Conservation (phyloP, 2,329 filamentous ascomycete species). For the Emmonsiellopsis sp. region DNA sequence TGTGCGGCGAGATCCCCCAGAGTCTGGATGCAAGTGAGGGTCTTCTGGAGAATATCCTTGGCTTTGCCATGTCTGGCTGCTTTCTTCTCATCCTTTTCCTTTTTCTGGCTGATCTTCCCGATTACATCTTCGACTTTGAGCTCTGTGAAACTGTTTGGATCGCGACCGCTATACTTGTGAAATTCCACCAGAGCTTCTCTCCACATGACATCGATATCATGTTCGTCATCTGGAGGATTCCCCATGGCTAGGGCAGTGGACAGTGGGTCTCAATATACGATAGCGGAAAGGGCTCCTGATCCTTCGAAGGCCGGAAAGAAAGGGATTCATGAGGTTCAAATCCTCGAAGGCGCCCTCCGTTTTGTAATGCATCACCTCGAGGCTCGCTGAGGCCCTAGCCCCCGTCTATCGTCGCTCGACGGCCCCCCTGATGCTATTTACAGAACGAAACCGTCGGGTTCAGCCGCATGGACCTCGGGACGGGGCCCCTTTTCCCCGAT, state of each 20-base stretch:
- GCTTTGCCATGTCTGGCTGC: conserved; percentile 14
- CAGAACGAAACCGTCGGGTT: too few species aligned
- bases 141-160: conserved; percentile 13
- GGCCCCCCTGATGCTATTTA: background rate
- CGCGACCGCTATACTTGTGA: conserved; percentile 9
- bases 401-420: background rate
- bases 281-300: too few species aligned
- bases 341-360: background rate
- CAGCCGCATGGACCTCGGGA: too few species aligned
- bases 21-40: conserved; percentile 15
- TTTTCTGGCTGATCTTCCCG: conserved; percentile 14
- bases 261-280: too few species aligned
- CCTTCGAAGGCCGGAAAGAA: background rate
- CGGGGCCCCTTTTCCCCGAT: too few species aligned
- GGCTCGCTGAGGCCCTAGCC: background rate
- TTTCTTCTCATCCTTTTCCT: conserved; percentile 16
- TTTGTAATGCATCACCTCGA: background rate
- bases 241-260: conserved; percentile 1
- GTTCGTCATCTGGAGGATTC: conserved; percentile 4
- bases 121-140: conserved; percentile 16
- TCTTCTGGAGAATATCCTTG: conserved; percentile 17
- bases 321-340: background rate
- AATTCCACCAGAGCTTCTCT: conserved; percentile 10
- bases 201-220: conserved; percentile 11
- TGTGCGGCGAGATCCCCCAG: conserved; percentile 17